A percentile compares a stretch with the other conserved stretches of the same genome.
These are phyloP conservation scores for Fomitopsis serialis DNA, from an alignment of 768 basidiomycete genomes.

Conservation along the genomic window DNA sequence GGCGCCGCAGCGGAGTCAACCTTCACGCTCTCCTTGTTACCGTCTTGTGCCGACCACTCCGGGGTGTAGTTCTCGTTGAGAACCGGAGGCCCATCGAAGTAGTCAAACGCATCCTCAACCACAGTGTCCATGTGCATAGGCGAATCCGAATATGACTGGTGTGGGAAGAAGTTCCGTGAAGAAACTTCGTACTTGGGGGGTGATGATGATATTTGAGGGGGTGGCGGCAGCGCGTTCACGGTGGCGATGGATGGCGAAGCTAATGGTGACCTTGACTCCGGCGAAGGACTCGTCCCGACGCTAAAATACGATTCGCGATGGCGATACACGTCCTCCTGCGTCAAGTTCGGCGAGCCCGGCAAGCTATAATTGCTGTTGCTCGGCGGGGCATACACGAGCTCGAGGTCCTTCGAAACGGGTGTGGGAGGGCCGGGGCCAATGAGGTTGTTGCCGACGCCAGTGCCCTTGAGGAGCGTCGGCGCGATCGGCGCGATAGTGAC, in stretches of 20 bases:
- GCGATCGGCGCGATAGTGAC: conserved; percentile 71
- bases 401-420: conserved; percentile 34
- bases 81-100: conserved; percentile 50
- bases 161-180: conserved; percentile 19
- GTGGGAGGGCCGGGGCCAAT: conserved; percentile 16
- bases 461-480: conserved; percentile 84
- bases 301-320: conserved; percentile 33
- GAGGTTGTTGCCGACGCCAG: conserved; percentile 39
- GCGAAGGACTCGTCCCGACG: conserved; percentile 20
- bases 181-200: not conserved
- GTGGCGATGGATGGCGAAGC: conserved; percentile 16
- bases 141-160: conserved; percentile 9
- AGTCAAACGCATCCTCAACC: conserved; percentile 47
- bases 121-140: conserved; percentile 19
- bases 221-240: conserved; percentile 15
- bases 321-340: conserved; percentile 28
- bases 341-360: conserved; percentile 17
- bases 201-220: conserved; percentile 10
- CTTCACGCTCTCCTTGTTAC: not conserved
- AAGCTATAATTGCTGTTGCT: conserved; percentile 23
- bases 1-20: conserved; percentile 9
- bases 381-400: conserved; percentile 70
- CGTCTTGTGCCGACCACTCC: not conserved
- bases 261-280: conserved; percentile 11
- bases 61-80: conserved; percentile 42